Evolutionary conservation across 345 rosid genomes (phyloP), one percentile per base, ranked within the genome.

Genomic region (Rhodamnia rubescens): DNA sequence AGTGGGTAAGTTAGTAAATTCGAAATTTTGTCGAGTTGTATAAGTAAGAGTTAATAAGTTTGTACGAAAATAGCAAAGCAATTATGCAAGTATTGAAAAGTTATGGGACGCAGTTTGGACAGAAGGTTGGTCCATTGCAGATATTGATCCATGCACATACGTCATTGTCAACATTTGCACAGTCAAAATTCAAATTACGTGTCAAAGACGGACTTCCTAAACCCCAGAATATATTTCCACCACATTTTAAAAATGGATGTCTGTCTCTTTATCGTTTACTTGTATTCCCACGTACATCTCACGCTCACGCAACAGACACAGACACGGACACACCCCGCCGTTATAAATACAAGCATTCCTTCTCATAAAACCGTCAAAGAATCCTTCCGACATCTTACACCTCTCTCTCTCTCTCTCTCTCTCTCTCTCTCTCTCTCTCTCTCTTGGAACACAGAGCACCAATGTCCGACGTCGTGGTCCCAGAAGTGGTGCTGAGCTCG

Each of bases 401-500:
- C 0, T n/a, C 18, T n/a, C 74, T 59, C 74, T 59, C 40, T 7
- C 20, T 59, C 69, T n/a, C 69, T 57, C 64, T 12, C 15, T 57
- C 64, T 61, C 74, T 61, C 5, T 61, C 42, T 61, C 74, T 61
- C 74, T 29, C 18, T 61, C 74, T 29, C 74, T 14, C 42, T 40
- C 42, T 1, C 74, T 18, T 9, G 22, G 5, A 29, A 61, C 42
- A 61, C 74, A 3, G 74, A 61, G 74, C 74, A 61, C 21, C 42
- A 18, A 61, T 27, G 74, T 61, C 74, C 21, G 29, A 61, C 74
- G 42, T 61, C 21, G 29, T 27, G 42, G 49, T 88, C 59, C 88
- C 91, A 8, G 81, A 50, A 55, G 86, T 86, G 54, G 47, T 56
- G 74, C 75, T 91, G 58, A 87, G 47, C 18, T 91, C 92, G n/a